Conservation (phyloP, 176 grass and related monocot genomes). For the Avena atlantica region DNA sequence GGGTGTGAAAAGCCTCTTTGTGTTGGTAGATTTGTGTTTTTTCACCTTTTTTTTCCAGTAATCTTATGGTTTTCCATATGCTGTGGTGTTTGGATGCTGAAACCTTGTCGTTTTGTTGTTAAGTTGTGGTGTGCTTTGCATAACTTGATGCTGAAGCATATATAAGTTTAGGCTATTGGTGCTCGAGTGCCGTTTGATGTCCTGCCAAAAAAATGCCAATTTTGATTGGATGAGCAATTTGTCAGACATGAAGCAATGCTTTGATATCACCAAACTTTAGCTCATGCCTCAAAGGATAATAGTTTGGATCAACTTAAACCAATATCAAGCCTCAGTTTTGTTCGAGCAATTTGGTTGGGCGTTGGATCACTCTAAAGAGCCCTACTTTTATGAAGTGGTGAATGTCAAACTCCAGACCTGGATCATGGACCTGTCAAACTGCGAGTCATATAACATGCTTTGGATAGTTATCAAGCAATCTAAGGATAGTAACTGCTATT, state of each 20-base stretch:
- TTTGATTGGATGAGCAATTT: neutral
- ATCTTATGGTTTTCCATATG: neutral
- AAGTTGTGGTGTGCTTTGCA: too few relatives aligned
- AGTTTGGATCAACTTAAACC: neutral
- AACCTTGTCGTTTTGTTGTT: neutral
- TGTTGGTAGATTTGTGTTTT: constrained; percentile 12
- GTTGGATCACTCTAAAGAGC: neutral
- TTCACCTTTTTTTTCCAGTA: neutral
- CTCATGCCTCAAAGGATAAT: neutral
- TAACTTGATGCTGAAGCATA: neutral
- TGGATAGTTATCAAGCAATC: constrained; percentile 12
- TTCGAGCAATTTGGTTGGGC: neutral
- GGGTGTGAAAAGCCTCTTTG: neutral
- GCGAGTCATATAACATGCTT: neutral
- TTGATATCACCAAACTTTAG: neutral
- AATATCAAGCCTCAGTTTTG: neutral
- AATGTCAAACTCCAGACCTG: constrained; percentile 17
- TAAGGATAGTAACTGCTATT: neutral
- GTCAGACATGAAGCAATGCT: neutral
- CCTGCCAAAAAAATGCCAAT: neutral
- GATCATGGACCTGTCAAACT: neutral
- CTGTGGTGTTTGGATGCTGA: constrained; percentile 23
- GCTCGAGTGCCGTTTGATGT: neutral
- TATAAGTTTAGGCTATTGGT: neutral
- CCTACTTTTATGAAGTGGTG: constrained; percentile 1